A percentile compares a stretch with the other conserved stretches of the same genome.
Conservation (phyloP, 306 rosid genomes). For the Malus orientalis region DNA sequence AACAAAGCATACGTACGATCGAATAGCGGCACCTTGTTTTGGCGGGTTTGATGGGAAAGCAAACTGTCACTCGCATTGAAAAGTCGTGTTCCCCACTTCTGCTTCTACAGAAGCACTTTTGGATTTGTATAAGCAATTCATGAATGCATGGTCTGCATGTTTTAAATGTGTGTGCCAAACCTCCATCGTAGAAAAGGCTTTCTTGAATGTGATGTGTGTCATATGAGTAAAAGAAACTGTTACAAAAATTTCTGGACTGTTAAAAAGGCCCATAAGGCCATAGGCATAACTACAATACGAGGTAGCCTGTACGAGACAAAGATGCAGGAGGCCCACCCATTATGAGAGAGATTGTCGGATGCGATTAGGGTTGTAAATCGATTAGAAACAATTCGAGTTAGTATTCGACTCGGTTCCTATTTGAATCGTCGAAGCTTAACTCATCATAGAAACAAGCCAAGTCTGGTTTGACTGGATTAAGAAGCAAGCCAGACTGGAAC, state of each 20-base stretch:
- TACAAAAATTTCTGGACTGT: background rate
- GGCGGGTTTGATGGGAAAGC: background rate
- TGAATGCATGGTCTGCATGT: slow-evolving; percentile 10
- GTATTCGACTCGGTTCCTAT: no score
- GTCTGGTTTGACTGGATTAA: background rate
- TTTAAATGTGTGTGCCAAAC: slow-evolving; percentile 6
- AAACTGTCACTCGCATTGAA: background rate
- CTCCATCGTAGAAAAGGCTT: background rate
- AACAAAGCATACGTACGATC: background rate
- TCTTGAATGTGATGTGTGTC: background rate
- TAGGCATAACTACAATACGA: background rate
- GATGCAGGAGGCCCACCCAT: no score
- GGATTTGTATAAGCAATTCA: background rate
- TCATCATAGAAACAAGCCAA: background rate
- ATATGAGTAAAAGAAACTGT: background rate
- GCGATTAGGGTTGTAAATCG: no score
- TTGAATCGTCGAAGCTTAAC: background rate
- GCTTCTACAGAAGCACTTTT: slow-evolving; percentile 1
- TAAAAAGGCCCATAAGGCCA: background rate
- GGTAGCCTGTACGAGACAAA: background rate
- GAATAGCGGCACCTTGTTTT: background rate
- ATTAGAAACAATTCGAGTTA: no score
- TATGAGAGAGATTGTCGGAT: background rate
- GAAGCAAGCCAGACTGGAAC: no score
- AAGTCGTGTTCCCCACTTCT: background rate